phyloP scores from a whole-genome alignment of 2,329 filamentous ascomycete species.

The Sporothrix humicola region DNA sequence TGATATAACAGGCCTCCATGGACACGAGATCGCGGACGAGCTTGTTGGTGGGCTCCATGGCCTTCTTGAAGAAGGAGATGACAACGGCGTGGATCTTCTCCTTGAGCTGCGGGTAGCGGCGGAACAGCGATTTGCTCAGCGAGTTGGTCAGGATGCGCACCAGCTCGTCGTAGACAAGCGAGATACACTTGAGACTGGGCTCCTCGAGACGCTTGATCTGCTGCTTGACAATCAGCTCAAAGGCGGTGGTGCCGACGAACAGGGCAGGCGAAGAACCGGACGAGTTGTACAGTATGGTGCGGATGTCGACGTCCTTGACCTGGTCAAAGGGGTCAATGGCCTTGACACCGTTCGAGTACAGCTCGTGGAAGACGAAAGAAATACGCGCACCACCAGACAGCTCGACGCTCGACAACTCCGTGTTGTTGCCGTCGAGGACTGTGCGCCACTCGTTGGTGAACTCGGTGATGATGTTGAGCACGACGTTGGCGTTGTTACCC shows the following conservation, averaged over 20 bases:
- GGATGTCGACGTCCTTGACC: conserved; percentile 96
- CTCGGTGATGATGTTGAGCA: conserved; percentile 98
- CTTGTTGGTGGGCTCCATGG: conserved; percentile 98
- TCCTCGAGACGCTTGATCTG: conserved; percentile 97
- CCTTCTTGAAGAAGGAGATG: conserved; percentile 95
- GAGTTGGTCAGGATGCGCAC: conserved; percentile 93
- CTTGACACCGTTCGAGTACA: conserved; percentile 97
- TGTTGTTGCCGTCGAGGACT: conserved; percentile 94
- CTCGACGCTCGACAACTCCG: conserved; percentile 91
- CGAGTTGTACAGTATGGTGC: conserved; percentile 97
- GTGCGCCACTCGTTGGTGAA: conserved; percentile 98
- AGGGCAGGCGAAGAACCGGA: conserved; percentile 96
- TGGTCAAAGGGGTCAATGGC: conserved; percentile 96
- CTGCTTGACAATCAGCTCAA: conserved; percentile 97
- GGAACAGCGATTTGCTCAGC: conserved; percentile 85
- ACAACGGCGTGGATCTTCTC: conserved; percentile 96
- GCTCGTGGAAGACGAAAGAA: conserved; percentile 98
- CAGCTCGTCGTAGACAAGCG: conserved; percentile 94
- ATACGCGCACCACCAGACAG: conserved; percentile 97
- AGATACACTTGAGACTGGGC: conserved; percentile 95
- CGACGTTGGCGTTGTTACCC: conserved; percentile 93
- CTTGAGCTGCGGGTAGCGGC: conserved; percentile 91
- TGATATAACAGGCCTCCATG: conserved; percentile 98
- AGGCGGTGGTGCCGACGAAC: conserved; percentile 97
- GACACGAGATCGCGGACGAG: conserved; percentile 88